Evolutionary conservation across 305 asterid species (phyloP), one percentile per base, ranked within the genome.

Genomic region (Lippia alba): DNA sequence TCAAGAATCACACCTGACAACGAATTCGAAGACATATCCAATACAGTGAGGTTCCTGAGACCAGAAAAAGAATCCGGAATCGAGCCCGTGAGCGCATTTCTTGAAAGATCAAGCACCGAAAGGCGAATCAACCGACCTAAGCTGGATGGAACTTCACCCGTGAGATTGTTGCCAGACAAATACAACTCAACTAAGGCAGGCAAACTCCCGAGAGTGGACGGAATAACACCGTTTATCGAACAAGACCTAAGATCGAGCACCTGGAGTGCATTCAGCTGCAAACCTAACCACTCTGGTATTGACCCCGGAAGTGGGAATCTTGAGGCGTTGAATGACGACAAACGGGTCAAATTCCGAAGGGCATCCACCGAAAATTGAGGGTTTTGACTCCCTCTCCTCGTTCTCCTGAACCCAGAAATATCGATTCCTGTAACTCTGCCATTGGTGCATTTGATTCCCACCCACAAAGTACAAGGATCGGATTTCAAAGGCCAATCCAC

Each of bases 241-340:
- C 94, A 86, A 19, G 89, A 80, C 76, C 92, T 83, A 59, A 92
- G 90, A 85, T 92, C 96, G 80, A 92, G 96, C 72, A 90, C 83
- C 74, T 71, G 81, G 36, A 90, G 82, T 17, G 89, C 71, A 0
- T 46, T 57, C 18, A 90, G 79, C 67, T 71, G 77, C 74, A 76
- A 33, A 30, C 97, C 99, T 32, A 94, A 75, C 99, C 96, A 89
- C 1, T 74, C 84, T 0, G 97, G 99, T 48, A 94, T 84, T 14
- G 83, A 30, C 9, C 91, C 99, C 0, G 87, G 91, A 18, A 94
- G 92, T 5, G 72, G 69, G 49, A 94, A 88, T 68, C 76, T 66
- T 0, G 99, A 94, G 57, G 99, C 96, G 66, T 91, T 94, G 67
- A 94, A 91, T 10, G 86, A 78, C 6, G 79, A 74, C 67, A 94